Evolutionary conservation across 2,329 filamentous ascomycete genomes (phyloP).

Genomic region (Stagonosporopsis cucurbitacearum): DNA sequence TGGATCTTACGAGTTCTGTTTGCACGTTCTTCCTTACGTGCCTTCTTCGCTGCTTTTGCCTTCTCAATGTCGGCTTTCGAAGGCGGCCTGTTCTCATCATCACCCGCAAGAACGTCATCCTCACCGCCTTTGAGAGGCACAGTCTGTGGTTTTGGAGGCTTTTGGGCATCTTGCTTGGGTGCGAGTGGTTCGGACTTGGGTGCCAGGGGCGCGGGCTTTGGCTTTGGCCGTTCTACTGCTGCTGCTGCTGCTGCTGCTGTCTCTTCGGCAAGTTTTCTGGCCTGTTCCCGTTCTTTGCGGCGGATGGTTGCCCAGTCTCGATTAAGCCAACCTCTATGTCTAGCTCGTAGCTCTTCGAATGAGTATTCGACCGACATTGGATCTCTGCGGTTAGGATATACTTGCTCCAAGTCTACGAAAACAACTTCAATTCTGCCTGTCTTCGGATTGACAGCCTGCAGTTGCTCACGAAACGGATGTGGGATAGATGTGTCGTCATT

Average conservation of each 20-base stretch:
- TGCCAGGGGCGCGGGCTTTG: slow-evolving; percentile 15
- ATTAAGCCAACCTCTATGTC: slow-evolving; percentile 70
- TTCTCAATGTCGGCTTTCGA: slow-evolving; percentile 60
- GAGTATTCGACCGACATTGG: slow-evolving; percentile 74
- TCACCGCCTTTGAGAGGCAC: slow-evolving; percentile 46
- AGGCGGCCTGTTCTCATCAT: slow-evolving; percentile 57
- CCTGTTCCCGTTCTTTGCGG: slow-evolving; percentile 33
- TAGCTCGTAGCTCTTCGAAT: slow-evolving; percentile 90
- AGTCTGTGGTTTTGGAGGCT: slow-evolving; percentile 29
- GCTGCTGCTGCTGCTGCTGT: slow-evolving; percentile 14
- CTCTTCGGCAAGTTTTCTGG: slow-evolving; percentile 36
- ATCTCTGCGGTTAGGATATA: slow-evolving; percentile 80
- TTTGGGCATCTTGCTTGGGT: slow-evolving; percentile 25
- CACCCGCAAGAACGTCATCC: slow-evolving; percentile 40
- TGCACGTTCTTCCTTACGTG: slow-evolving; percentile 56
- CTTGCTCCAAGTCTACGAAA: slow-evolving; percentile 81
- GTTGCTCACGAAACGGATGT: slow-evolving; percentile 75
- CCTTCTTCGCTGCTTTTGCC: slow-evolving; percentile 60
- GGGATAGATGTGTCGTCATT: slow-evolving; percentile 50
- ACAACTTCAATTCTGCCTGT: slow-evolving; percentile 86
- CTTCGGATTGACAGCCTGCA: slow-evolving; percentile 81
- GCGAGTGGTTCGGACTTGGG: slow-evolving; percentile 20
- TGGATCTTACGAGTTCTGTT: slow-evolving; percentile 68
- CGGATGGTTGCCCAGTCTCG: slow-evolving; percentile 58
- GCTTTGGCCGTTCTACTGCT: slow-evolving; percentile 16